Conservation (phyloP, 2,329 filamentous ascomycete species). For the Madurella fahalii region DNA sequence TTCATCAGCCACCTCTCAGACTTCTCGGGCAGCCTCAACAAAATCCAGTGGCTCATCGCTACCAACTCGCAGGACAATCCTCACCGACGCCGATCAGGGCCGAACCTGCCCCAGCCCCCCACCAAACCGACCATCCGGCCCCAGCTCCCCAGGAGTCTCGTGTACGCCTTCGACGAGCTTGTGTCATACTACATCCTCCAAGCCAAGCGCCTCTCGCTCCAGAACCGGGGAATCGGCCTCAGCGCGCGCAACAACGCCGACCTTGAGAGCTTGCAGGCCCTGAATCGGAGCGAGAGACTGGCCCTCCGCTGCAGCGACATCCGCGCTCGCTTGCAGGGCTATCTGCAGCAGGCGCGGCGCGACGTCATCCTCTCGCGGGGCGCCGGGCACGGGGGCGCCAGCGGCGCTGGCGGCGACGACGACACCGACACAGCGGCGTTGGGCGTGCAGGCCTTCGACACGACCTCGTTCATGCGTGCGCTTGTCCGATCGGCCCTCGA, state of each 20-base stretch:
- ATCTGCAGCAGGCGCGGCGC: conserved; percentile 17
- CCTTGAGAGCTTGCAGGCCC: too few relatives aligned
- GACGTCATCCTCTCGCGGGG: conserved; percentile 19
- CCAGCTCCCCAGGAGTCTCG: conserved; percentile 17
- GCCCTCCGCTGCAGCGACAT: background rate
- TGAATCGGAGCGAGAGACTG: too few relatives aligned
- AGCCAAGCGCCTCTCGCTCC: conserved; percentile 12
- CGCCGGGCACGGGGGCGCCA: background rate
- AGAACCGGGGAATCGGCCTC: background rate
- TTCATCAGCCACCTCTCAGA: too few relatives aligned
- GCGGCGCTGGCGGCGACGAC: conserved; percentile 8
- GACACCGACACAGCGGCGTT: too few relatives aligned
- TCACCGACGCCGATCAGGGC: background rate
- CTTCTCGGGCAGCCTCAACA: too few relatives aligned
- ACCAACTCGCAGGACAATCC: too few relatives aligned
- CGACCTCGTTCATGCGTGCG: too few relatives aligned
- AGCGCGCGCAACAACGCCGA: too few relatives aligned
- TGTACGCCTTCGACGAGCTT: conserved; percentile 20
- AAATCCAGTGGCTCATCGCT: too few relatives aligned
- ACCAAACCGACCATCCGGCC: too few relatives aligned
- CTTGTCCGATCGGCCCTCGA: too few relatives aligned
- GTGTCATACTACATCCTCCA: conserved; percentile 12
- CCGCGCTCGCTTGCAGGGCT: background rate
- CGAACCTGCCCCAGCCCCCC: conserved; percentile 4
- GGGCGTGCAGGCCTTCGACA: too few relatives aligned